A percentile compares a stretch with the other conserved stretches of the same genome.
phyloP scores from a whole-genome alignment of 305 asterid genomes.

The Fraxinus baroniana region DNA sequence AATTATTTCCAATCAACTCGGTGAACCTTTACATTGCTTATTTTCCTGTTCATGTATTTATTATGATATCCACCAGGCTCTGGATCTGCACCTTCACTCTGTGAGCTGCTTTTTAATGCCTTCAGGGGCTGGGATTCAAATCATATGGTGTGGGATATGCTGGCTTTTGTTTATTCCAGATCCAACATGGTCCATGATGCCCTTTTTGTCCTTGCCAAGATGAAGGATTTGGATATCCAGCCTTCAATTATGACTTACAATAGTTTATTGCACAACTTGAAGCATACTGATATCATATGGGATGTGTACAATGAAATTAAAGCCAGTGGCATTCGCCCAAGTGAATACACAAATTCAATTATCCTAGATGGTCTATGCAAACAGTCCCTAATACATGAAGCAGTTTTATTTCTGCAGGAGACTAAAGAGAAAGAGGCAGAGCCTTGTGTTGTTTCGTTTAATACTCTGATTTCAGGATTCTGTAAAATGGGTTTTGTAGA shows the following conservation, averaged over 20 bases:
- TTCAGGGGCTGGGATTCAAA: constrained; percentile 49
- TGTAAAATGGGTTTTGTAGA: constrained; percentile 63
- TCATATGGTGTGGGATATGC: constrained; percentile 66
- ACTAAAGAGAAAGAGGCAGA: constrained; percentile 38
- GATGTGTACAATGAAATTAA: constrained; percentile 49
- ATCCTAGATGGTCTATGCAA: constrained; percentile 65
- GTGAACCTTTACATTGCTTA: not conserved
- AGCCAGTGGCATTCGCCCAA: constrained; percentile 46
- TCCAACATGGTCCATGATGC: constrained; percentile 66
- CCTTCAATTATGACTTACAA: constrained; percentile 65
- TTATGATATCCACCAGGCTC: constrained; percentile 65
- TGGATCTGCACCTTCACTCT: constrained; percentile 63
- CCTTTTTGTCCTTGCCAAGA: constrained; percentile 55
- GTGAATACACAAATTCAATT: constrained; percentile 57
- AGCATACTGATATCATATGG: constrained; percentile 52
- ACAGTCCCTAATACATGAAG: constrained; percentile 63
- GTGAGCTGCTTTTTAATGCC: constrained; percentile 57
- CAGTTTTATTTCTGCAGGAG: constrained; percentile 48
- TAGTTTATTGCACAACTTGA: constrained; percentile 59
- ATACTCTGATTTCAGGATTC: constrained; percentile 66
- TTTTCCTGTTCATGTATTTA: constrained; percentile 41
- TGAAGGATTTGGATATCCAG: constrained; percentile 58
- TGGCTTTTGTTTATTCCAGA: constrained; percentile 63
- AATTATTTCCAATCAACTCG: constrained; percentile 12
- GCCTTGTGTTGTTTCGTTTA: constrained; percentile 55